Base-by-base conservation (phyloP, 257 asterid species). In the Ehretia macrophylla region DNA sequence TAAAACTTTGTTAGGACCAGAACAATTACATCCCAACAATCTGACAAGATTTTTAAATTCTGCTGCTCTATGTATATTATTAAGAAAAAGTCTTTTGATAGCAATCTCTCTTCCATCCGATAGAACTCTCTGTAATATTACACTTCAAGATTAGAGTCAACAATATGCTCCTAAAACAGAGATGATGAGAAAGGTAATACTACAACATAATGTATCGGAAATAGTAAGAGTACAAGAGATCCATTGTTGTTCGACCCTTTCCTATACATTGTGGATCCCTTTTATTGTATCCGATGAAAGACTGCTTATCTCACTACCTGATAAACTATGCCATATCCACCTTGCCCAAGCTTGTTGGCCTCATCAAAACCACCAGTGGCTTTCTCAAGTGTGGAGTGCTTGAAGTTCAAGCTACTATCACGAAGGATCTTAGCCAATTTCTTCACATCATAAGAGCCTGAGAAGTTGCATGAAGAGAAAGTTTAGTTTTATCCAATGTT, bases 281-380 rank as follows among this genome's bases (percentile, higher is more conserved):
- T 42, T 42, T 11, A 42, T 10, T 10, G 14, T 42, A 4, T 11
- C n/a, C 8, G 14, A 56, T 20, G 14, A 27, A 16, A 0, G 1
- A 10, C 9, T 17, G 14, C 9, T 12, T 14, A 8, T 14, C 13
- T 16, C 9, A 9, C 46, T 6, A 64, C 69, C 69, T 72, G 66
- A 20, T 61, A 72, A 23, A 72, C 77, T 17, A 64, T 42, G 8
- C 77, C 77, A 50, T 58, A 72, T 40, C 72, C 77, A 17, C 77
- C 77, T 46, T 72, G 72, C 5, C 77, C 77, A 5, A 72, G 55
- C 62, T 56, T 72, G 63, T 72, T 72, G 20, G 49, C 61, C 0
- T 68, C 65, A 50, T 60, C 72, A 18, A 72, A 72, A 0, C 53
- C 49, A 1, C 47, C 65, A 16, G 77, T 66, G 27, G 69, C 72